Percentiles rank a stretch among this genome's conserved stretches.
Evolutionary conservation across 257 asterid species (phyloP).

Genomic region (Solanum rostratum): DNA sequence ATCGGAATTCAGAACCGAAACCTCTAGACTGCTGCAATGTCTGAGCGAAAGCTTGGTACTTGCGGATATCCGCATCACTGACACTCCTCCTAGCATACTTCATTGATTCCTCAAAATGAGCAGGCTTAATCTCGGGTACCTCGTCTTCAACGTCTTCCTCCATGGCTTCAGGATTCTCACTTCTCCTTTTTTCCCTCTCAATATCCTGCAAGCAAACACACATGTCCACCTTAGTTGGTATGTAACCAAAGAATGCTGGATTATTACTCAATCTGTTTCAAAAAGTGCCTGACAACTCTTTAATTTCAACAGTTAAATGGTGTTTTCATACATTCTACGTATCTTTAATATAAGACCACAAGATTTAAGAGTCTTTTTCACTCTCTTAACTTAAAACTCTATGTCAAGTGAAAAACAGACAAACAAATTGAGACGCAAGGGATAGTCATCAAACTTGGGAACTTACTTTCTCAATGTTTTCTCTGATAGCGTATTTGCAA

Average conservation of each 20-base stretch:
- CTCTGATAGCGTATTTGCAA: constrained; percentile 85
- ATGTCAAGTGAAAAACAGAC: no score
- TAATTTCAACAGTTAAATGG: no score
- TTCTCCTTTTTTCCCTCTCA: constrained; percentile 37
- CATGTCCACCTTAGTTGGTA: neutral
- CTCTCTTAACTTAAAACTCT: no score
- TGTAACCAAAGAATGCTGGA: neutral
- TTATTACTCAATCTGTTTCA: no score
- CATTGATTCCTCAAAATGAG: constrained; percentile 58
- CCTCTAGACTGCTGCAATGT: constrained; percentile 63
- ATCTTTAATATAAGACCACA: no score
- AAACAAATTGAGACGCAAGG: no score
- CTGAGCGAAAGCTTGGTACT: constrained; percentile 50
- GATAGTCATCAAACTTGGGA: neutral
- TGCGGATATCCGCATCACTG: constrained; percentile 43
- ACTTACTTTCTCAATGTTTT: constrained; percentile 76
- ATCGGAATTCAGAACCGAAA: constrained; percentile 37
- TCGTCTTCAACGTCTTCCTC: constrained; percentile 54
- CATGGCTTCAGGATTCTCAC: constrained; percentile 52
- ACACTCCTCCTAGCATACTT: constrained; percentile 51
- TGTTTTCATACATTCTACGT: neutral
- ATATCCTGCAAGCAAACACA: constrained; percentile 39
- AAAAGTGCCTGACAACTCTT: no score
- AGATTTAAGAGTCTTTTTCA: no score
- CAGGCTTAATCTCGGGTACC: constrained; percentile 40